Conservation (phyloP, 2,329 filamentous ascomycete genomes). For the Septoria petroselini region DNA sequence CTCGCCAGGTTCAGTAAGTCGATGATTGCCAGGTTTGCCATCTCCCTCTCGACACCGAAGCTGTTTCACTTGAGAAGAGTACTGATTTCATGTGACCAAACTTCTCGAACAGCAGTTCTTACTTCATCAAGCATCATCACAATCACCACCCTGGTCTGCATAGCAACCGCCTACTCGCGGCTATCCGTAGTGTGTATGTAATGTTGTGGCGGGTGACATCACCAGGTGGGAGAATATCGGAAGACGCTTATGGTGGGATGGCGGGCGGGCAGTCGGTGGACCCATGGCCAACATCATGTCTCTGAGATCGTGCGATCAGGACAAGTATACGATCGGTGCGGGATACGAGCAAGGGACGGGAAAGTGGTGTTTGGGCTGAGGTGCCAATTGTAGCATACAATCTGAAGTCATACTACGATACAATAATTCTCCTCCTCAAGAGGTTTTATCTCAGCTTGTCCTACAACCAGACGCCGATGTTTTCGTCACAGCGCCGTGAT, state of each 20-base stretch:
- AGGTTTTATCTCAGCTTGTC: slow-evolving; percentile 1
- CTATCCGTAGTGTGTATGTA: too few relatives aligned
- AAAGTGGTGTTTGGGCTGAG: neutral
- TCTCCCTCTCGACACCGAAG: too few relatives aligned
- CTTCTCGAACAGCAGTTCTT: too few relatives aligned
- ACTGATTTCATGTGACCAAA: too few relatives aligned
- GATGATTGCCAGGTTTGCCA: too few relatives aligned
- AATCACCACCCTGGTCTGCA: too few relatives aligned
- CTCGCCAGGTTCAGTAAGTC: too few relatives aligned
- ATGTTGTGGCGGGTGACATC: too few relatives aligned
- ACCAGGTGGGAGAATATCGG: neutral
- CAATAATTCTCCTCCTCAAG: neutral
- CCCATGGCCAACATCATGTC: slow-evolving; percentile 2
- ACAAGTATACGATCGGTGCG: neutral
- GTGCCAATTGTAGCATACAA: slow-evolving; percentile 2
- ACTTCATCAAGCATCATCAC: too few relatives aligned
- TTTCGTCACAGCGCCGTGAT: slow-evolving; percentile 1
- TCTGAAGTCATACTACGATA: slow-evolving; percentile 12
- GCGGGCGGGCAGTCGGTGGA: neutral
- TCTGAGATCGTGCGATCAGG: neutral
- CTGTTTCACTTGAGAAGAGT: too few relatives aligned
- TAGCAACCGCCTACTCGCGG: too few relatives aligned
- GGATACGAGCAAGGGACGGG: neutral
- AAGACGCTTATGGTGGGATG: neutral
- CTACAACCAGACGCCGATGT: neutral